Conservation (phyloP, 352 stramenopile genomes). For the Phytophthora europaea region DNA sequence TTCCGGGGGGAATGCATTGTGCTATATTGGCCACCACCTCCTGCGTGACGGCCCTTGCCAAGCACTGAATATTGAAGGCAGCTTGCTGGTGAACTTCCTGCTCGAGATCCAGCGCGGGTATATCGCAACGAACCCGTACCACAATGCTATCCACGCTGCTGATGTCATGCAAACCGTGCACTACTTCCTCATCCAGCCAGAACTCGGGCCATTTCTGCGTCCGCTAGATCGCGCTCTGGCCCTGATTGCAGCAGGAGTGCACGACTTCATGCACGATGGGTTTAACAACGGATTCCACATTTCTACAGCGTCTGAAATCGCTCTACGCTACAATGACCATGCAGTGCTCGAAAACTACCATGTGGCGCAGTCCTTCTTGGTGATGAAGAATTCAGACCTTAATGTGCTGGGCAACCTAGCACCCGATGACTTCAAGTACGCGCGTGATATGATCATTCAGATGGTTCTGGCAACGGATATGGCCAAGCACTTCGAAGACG, state of each 20-base stretch:
- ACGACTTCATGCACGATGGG: slow-evolving; percentile 93
- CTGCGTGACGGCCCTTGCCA: slow-evolving; percentile 70
- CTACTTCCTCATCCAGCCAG: slow-evolving; percentile 85
- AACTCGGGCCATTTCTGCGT: slow-evolving; percentile 79
- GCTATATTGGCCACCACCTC: slow-evolving; percentile 82
- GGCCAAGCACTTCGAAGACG: slow-evolving; percentile 91
- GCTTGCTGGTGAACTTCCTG: slow-evolving; percentile 77
- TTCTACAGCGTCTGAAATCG: slow-evolving; percentile 86
- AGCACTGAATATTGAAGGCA: slow-evolving; percentile 71
- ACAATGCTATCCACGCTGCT: slow-evolving; percentile 91
- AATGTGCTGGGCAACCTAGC: slow-evolving; percentile 86
- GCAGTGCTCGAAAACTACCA: slow-evolving; percentile 92
- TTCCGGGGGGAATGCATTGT: slow-evolving; percentile 77
- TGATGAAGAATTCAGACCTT: slow-evolving; percentile 91
- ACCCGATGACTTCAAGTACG: slow-evolving; percentile 87
- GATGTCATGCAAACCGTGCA: slow-evolving; percentile 92
- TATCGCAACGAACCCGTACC: slow-evolving; percentile 86
- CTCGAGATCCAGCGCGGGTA: slow-evolving; percentile 89
- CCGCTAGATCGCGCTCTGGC: slow-evolving; percentile 79
- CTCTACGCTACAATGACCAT: slow-evolving; percentile 91
- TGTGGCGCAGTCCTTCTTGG: slow-evolving; percentile 88
- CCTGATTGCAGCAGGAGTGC: slow-evolving; percentile 84
- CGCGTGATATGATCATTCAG: slow-evolving; percentile 90
- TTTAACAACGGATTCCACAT: slow-evolving; percentile 94
- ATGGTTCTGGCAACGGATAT: slow-evolving; percentile 94